Conservation (phyloP, 1,284 basidiomycete genomes). For the Porphyrellus sp. region DNA sequence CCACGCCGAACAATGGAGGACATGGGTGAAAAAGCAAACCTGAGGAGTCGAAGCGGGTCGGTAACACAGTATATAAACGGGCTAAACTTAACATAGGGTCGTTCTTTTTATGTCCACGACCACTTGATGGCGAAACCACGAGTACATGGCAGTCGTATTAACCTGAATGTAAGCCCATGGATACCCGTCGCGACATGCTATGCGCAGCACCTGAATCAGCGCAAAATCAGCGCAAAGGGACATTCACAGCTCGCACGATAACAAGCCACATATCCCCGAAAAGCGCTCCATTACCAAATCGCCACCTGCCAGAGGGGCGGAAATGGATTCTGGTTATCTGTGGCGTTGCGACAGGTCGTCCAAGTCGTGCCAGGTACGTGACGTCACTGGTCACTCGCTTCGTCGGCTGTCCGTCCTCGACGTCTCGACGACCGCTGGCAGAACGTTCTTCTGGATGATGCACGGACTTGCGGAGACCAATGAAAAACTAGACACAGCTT, state of each 20-base stretch:
- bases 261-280: neutral
- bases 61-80: constrained; percentile 2
- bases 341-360: neutral
- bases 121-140: neutral
- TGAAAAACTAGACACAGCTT: no score
- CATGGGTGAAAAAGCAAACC: constrained; percentile 14
- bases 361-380: no score
- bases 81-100: constrained; percentile 25
- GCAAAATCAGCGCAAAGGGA: neutral
- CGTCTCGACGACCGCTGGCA: no score
- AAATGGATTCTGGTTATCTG: constrained; percentile 1
- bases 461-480: no score
- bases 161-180: neutral
- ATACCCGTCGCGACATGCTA: neutral
- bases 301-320: neutral
- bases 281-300: constrained; percentile 9
- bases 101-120: constrained; percentile 18
- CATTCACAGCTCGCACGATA: no score
- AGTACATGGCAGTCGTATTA: no score
- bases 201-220: neutral
- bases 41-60: constrained; percentile 11
- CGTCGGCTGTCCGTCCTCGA: no score
- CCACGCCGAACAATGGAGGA: neutral
- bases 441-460: neutral
- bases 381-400: neutral